A percentile compares a stretch with the other conserved stretches of the same genome.
These are phyloP conservation scores for Melaleuca quinquenervia DNA, from an alignment of 345 rosid genomes.

Conservation along the genomic window DNA sequence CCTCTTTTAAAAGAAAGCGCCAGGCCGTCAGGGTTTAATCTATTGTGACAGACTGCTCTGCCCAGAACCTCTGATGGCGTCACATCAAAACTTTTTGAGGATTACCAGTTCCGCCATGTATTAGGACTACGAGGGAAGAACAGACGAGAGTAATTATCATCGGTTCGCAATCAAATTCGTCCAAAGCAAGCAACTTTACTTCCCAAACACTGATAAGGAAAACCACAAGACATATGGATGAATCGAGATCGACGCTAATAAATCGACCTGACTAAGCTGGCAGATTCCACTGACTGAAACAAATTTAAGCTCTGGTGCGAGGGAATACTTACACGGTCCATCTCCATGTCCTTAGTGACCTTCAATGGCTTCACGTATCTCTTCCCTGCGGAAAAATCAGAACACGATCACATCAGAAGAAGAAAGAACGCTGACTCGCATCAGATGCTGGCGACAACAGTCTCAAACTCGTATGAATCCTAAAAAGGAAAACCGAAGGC, in stretches of 20 bases:
- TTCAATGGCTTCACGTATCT: slow-evolving; percentile 66
- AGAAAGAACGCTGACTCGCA: not conserved
- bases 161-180: not conserved
- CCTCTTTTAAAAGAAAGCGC: not conserved
- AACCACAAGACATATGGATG: not conserved
- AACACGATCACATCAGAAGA: not conserved
- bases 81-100: not conserved
- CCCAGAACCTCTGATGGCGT: not conserved
- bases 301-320: not conserved
- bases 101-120: not conserved
- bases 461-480: not conserved
- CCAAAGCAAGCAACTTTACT: not conserved
- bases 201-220: not conserved
- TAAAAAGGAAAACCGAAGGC: not conserved
- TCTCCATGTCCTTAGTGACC: slow-evolving; percentile 55
- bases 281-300: not conserved
- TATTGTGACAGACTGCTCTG: not conserved
- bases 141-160: not conserved
- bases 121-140: not conserved
- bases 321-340: slow-evolving; percentile 37
- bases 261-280: not conserved
- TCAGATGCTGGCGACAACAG: not conserved
- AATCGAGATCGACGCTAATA: not conserved
- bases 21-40: not conserved
- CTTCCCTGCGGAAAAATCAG: slow-evolving; percentile 33